Percentiles rank a stretch among this genome's conserved stretches.
phyloP scores from a whole-genome alignment of 2,329 filamentous ascomycete species.

The Corinectria fuckeliana region DNA sequence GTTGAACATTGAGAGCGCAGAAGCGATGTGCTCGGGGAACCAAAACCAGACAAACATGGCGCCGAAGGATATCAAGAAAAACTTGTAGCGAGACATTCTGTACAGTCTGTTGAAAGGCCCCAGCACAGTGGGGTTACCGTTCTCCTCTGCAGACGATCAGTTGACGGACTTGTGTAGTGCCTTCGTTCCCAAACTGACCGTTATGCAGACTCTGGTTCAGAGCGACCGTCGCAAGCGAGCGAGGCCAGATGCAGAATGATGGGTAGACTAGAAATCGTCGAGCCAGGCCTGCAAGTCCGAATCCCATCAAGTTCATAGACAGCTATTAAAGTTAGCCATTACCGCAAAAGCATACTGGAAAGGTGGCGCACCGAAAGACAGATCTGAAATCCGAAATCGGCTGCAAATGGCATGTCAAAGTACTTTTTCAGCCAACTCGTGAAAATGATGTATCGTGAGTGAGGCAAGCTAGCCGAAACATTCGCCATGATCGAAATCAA shows the following conservation, averaged over 20 bases:
- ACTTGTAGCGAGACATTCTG: conserved; percentile 29
- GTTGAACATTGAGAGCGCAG: conserved; percentile 49
- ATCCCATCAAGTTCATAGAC: conserved; percentile 53
- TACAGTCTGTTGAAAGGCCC: conserved; percentile 29
- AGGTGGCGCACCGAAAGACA: conserved; percentile 9
- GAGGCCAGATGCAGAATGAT: conserved; percentile 38
- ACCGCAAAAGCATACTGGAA: rapidly evolving
- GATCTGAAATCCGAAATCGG: conserved; percentile 45
- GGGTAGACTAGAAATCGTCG: conserved; percentile 61
- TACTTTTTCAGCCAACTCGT: conserved; percentile 34
- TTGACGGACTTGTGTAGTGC: rapidly evolving
- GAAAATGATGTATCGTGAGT: conserved; percentile 31
- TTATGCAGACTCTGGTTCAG: conserved; percentile 32
- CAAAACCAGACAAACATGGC: conserved; percentile 36
- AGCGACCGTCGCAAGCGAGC: conserved; percentile 41
- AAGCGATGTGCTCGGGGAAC: conserved; percentile 31
- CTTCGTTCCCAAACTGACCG: background rate
- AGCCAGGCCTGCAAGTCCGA: conserved; percentile 58
- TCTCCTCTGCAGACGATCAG: background rate
- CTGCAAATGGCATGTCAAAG: conserved; percentile 30
- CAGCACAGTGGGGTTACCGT: conserved; percentile 2
- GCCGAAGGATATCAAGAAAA: conserved; percentile 26
- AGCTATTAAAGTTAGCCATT: background rate
- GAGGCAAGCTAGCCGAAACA: conserved; percentile 28
- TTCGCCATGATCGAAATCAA: conserved; percentile 60